Evolutionary conservation across 768 basidiomycete genomes (phyloP).

Genomic region (Mrakia frigida): DNA sequence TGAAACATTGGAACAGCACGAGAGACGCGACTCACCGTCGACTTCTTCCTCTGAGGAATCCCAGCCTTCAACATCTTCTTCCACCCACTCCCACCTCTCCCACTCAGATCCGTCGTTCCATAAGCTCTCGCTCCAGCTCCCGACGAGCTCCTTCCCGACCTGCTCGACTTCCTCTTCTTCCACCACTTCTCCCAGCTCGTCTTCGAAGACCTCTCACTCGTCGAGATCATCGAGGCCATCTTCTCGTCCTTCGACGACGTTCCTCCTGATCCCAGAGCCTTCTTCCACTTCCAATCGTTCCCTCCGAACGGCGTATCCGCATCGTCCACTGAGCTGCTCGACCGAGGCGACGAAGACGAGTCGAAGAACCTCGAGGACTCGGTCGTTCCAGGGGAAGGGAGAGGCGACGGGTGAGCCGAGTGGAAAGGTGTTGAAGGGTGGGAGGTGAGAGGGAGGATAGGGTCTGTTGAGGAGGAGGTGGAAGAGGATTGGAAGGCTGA

Average conservation of each 20-base stretch:
- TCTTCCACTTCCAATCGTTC: constrained; percentile 8
- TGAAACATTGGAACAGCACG: neutral
- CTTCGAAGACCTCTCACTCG: constrained; percentile 2
- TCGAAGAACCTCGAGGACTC: constrained; percentile 21
- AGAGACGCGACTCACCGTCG: neutral
- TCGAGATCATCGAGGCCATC: neutral
- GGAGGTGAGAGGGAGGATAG: neutral
- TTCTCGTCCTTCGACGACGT: neutral
- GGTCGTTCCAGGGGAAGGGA: neutral
- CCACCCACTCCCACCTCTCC: neutral
- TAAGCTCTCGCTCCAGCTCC: neutral
- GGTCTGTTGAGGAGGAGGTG: neutral
- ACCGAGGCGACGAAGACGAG: constrained; percentile 4
- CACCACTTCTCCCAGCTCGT: constrained; percentile 18
- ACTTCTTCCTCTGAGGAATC: constrained; percentile 11
- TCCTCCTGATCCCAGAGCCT: neutral
- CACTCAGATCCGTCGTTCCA: neutral
- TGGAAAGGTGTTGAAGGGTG: constrained; percentile 22
- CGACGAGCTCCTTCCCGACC: neutral
- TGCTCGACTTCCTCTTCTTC: constrained; percentile 1
- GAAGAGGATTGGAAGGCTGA: neutral
- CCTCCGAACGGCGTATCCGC: neutral
- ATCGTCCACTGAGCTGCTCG: neutral
- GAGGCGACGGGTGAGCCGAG: constrained; percentile 13
- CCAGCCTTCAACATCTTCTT: neutral